phyloP scores from a whole-genome alignment of 73 alveolate genomes.

The Blepharisma stoltei region DNA sequence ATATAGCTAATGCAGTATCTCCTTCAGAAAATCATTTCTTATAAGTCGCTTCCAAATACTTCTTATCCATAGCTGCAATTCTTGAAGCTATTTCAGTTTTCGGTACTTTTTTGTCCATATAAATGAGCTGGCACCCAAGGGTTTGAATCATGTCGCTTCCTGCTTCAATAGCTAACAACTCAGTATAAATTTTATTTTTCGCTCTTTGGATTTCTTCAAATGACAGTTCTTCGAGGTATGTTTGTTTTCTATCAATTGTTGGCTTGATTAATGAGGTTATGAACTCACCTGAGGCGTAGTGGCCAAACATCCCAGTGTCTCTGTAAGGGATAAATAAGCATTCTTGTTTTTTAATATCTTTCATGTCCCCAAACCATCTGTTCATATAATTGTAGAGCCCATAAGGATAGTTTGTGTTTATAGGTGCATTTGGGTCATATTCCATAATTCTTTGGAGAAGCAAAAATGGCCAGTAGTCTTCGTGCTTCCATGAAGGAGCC shows the following conservation, averaged over 20 bases:
- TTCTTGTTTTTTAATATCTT: slow-evolving; percentile 53
- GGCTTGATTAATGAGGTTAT: too few species aligned
- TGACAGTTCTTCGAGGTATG: slow-evolving; percentile 31
- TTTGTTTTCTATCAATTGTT: slow-evolving; percentile 29
- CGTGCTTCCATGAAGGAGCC: slow-evolving; percentile 85
- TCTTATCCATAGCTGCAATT: slow-evolving; percentile 55
- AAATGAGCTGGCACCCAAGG: slow-evolving; percentile 74
- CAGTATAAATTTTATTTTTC: slow-evolving; percentile 65
- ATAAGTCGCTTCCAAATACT: slow-evolving; percentile 48
- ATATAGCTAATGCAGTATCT: slow-evolving; percentile 50
- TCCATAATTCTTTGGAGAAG: slow-evolving; percentile 73
- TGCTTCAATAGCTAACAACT: slow-evolving; percentile 57
- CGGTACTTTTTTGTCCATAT: slow-evolving; percentile 77
- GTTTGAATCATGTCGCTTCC: slow-evolving; percentile 72
- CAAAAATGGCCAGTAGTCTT: slow-evolving; percentile 80
- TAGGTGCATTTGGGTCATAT: slow-evolving; percentile 40
- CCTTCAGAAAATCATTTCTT: slow-evolving; percentile 51
- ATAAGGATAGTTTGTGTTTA: slow-evolving; percentile 32
- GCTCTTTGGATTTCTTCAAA: slow-evolving; percentile 80
- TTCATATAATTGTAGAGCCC: neutral
- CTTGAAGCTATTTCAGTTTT: slow-evolving; percentile 86
- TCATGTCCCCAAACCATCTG: slow-evolving; percentile 35
- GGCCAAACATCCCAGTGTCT: slow-evolving; percentile 85
- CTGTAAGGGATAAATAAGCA: slow-evolving; percentile 75
- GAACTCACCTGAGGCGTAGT: slow-evolving; percentile 57